These are phyloP conservation scores for Candida quercuum DNA, from an alignment of 805 yeast species.

Conservation along the genomic window DNA sequence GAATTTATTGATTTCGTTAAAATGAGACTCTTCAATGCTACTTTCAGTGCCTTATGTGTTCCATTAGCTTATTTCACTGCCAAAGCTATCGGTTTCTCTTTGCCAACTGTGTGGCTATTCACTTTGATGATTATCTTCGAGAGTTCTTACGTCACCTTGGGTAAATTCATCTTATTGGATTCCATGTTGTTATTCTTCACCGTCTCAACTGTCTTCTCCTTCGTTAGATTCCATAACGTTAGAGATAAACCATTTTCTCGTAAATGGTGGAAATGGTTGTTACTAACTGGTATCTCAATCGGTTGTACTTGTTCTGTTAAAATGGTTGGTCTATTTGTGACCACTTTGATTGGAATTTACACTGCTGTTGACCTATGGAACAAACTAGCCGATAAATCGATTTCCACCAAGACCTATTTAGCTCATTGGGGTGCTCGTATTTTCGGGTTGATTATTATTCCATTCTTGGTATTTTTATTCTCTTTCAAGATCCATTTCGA, in stretches of 20 bases:
- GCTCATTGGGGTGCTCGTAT: constrained; percentile 66
- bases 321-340: constrained; percentile 94
- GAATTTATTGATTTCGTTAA: constrained; percentile 70
- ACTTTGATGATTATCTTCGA: constrained; percentile 79
- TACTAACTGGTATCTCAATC: constrained; percentile 75
- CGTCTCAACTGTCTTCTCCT: constrained; percentile 69
- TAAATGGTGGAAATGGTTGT: constrained; percentile 93
- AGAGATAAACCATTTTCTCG: constrained; percentile 50
- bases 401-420: constrained; percentile 44
- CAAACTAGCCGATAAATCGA: constrained; percentile 62
- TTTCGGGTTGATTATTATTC: constrained; percentile 58
- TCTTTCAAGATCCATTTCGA: constrained; percentile 75
- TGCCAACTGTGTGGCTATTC: constrained; percentile 70
- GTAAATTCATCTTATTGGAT: constrained; percentile 86
- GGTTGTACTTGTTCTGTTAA: constrained; percentile 93
- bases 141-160: constrained; percentile 76
- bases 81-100: constrained; percentile 65
- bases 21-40: constrained; percentile 86
- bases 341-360: constrained; percentile 83
- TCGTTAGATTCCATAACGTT: constrained; percentile 65
- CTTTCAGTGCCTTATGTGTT: constrained; percentile 76
- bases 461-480: constrained; percentile 54
- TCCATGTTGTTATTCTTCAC: constrained; percentile 89
- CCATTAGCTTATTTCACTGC: constrained; percentile 86
- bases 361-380: constrained; percentile 86